phyloP scores from a whole-genome alignment of 306 rosid species.

The Hippophae tibetana region DNA sequence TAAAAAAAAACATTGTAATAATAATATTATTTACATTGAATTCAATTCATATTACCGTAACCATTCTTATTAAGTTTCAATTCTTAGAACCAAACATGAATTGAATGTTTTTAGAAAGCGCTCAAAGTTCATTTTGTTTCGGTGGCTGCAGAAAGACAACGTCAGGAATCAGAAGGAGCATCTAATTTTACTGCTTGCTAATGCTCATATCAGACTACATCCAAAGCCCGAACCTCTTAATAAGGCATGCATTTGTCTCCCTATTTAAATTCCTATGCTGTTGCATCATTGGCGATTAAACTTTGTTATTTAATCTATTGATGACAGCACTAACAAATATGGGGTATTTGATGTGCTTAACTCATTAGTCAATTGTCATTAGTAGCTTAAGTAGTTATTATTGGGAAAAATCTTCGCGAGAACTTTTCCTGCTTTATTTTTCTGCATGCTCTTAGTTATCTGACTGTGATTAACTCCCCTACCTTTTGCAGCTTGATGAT shows the following conservation, averaged over 20 bases:
- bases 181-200: slow-evolving; percentile 81
- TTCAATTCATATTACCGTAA: too few species aligned
- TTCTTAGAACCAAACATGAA: not conserved
- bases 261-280: not conserved
- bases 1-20: too few species aligned
- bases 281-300: not conserved
- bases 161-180: slow-evolving; percentile 98
- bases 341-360: not conserved
- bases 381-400: not conserved
- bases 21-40: too few species aligned
- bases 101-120: not conserved
- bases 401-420: not conserved
- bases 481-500: slow-evolving; percentile 72
- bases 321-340: not conserved
- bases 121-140: slow-evolving; percentile 23
- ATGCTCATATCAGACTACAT: slow-evolving; percentile 68
- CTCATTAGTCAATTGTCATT: not conserved
- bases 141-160: slow-evolving; percentile 63
- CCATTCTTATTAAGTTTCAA: too few species aligned
- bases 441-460: slow-evolving; percentile 6
- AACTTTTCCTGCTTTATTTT: not conserved
- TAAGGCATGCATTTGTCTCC: slow-evolving; percentile 43
- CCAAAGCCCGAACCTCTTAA: slow-evolving; percentile 97
- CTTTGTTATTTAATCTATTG: not conserved
- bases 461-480: slow-evolving; percentile 12